Conservation (phyloP, 2,329 filamentous ascomycete species). For the Rhexocercosporidium sp. region DNA sequence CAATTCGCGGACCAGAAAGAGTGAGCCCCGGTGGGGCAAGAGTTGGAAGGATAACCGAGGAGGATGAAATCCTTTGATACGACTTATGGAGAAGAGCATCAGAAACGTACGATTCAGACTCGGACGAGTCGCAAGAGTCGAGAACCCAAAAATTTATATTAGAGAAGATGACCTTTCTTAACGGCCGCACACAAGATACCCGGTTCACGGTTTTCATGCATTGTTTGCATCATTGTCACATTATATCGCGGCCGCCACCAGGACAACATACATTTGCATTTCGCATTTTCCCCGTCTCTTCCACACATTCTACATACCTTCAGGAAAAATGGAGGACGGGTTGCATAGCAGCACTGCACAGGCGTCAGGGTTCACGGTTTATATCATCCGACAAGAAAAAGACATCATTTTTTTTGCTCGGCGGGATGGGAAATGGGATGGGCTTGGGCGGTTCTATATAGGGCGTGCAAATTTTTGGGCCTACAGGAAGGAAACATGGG, state of each 20-base stretch:
- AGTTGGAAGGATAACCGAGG: constrained; percentile 40
- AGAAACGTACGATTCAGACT: constrained; percentile 14
- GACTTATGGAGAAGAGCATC: constrained; percentile 2
- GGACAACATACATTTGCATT: constrained; percentile 9
- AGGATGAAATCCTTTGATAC: constrained; percentile 39
- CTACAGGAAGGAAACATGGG: not conserved
- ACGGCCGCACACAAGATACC: constrained; percentile 38
- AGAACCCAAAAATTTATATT: constrained; percentile 14
- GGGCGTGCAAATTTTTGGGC: not conserved
- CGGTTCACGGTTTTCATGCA: constrained; percentile 35
- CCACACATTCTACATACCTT: constrained; percentile 24
- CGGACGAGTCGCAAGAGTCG: constrained; percentile 13
- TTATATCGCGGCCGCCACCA: constrained; percentile 23
- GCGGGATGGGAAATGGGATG: not conserved
- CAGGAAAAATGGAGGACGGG: constrained; percentile 9
- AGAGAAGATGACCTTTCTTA: constrained; percentile 28
- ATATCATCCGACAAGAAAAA: not conserved
- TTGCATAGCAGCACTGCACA: constrained; percentile 10
- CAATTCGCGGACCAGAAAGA: constrained; percentile 39
- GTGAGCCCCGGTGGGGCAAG: constrained; percentile 35
- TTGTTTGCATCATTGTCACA: constrained; percentile 34
- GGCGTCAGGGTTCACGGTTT: constrained; percentile 11
- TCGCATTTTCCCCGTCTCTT: constrained; percentile 16
- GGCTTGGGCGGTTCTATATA: not conserved
- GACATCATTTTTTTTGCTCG: not conserved